Base-by-base conservation (phyloP, 1,139 yeast species). In the Debaryomyces subglobosus region DNA sequence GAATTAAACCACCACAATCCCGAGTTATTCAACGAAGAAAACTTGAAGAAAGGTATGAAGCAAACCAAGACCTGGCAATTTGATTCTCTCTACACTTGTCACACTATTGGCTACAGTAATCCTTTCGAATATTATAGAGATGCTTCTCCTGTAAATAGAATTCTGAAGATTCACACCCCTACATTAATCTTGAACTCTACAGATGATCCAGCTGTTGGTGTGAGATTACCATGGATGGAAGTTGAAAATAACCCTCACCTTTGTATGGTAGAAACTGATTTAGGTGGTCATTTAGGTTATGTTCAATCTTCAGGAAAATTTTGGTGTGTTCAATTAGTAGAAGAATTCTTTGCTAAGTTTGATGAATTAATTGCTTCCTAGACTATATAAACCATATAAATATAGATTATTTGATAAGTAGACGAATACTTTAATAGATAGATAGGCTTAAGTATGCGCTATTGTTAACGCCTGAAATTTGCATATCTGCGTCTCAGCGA, bases 171-270 rank as follows among this genome's bases (percentile, higher is more conserved):
- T 48, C 71, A 78, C 38, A 81, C 86, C 1, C 97, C 97, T 20
- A 69, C 84, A 5, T 67, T 92, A 46, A 78, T 85, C 18, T 69
- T 92, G 42, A 84, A 84, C 60, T 77, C 97, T 1, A 66, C 75
- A 20, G 97, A 92, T 64, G 98, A 92, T 63, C 97, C 97, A 4
- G 83, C 94, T 29, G 84, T 85, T 24, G 85, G 90, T 13, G 72
- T 77, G 5, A 60, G 63, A 44, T 62, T 72, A 40, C 79, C 79
- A 1, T 46, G 54, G 13, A 53, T 57, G 44, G 64, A 65, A 42
- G 62, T 67, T 38, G 48, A 54, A 34, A 49, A 54, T 15, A 74
- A 72, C 51, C 74, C 77, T 5, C 54, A 71, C 52, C 58, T 72
- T 37, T 61, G 66, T n/a, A 52, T 71, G 54, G 69, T 72, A 10